Percentiles rank a stretch among this genome's conserved stretches.
These are phyloP conservation scores for Diaporthe destruens DNA, from an alignment of 2,329 filamentous ascomycete species.

Conservation along the genomic window DNA sequence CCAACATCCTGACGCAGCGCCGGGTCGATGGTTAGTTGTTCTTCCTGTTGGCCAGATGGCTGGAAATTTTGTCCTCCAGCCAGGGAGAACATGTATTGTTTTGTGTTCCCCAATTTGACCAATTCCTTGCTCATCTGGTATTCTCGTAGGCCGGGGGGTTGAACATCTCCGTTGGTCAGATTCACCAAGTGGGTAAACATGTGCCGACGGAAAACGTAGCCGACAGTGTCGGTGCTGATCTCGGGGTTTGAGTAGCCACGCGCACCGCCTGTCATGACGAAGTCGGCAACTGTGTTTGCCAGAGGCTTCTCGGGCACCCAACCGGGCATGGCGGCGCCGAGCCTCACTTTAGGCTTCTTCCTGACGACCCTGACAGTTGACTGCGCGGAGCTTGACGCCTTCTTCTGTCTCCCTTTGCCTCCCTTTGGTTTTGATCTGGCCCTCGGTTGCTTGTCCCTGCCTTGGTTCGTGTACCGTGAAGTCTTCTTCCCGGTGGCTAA, in stretches of 20 bases:
- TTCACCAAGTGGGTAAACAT: constrained; percentile 50
- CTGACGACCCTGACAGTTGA: constrained; percentile 30
- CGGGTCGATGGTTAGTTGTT: constrained; percentile 35
- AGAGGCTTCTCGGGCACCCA: constrained; percentile 54
- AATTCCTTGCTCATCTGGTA: constrained; percentile 55
- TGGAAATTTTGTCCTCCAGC: constrained; percentile 18
- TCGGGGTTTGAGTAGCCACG: constrained; percentile 53
- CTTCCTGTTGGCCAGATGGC: background rate
- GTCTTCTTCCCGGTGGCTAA: constrained; percentile 62
- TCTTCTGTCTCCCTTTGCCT: constrained; percentile 27
- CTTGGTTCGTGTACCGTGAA: constrained; percentile 46
- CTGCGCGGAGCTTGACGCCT: constrained; percentile 8
- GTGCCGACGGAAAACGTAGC: constrained; percentile 53
- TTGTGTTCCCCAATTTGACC: constrained; percentile 55
- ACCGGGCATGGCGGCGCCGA: constrained; percentile 37
- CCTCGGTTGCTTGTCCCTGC: constrained; percentile 41
- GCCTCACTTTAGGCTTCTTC: constrained; percentile 36
- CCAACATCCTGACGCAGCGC: constrained; percentile 12
- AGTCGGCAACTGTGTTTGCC: constrained; percentile 52
- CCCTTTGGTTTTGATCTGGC: constrained; percentile 43
- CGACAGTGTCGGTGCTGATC: constrained; percentile 52
- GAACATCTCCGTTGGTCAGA: constrained; percentile 51
- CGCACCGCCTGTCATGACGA: constrained; percentile 49
- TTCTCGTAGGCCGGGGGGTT: constrained; percentile 55
- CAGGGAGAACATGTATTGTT: constrained; percentile 56